Percentiles rank a stretch among this genome's conserved stretches.
Conservation (phyloP, 192 early-diverging fungal species). For the Rhizophagus prolifer region DNA sequence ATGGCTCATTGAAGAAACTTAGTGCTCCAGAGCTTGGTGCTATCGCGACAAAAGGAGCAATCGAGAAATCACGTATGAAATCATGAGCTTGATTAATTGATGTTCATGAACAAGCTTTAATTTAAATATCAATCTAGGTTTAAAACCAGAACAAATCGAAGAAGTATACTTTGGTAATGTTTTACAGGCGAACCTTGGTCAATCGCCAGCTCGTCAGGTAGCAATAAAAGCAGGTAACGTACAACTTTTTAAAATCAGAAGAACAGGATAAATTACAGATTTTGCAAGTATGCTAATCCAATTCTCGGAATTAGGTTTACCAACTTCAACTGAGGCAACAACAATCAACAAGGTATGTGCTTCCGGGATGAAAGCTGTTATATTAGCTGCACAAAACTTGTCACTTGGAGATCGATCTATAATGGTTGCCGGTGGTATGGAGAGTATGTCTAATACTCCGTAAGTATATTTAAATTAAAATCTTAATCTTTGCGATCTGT, state of each 20-base stretch:
- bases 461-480: constrained; percentile 43
- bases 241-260: neutral
- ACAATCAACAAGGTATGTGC: constrained; percentile 99
- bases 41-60: constrained; percentile 79
- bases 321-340: constrained; percentile 83
- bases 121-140: constrained; percentile 36
- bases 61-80: constrained; percentile 68
- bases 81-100: neutral
- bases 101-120: neutral
- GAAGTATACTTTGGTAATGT: constrained; percentile 98
- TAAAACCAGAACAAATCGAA: constrained; percentile 81
- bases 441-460: constrained; percentile 94
- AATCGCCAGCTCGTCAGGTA: constrained; percentile 93
- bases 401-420: constrained; percentile 73
- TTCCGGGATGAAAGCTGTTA: constrained; percentile 96
- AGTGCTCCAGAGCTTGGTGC: constrained; percentile 85
- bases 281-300: neutral
- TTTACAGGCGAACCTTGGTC: constrained; percentile 82
- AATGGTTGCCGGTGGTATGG: constrained; percentile 95
- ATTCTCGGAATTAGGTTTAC: constrained; percentile 43
- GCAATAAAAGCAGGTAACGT: constrained; percentile 68
- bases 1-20: constrained; percentile 81
- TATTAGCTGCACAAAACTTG: constrained; percentile 85
- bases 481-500: neutral
- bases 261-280: neutral